These are phyloP conservation scores for Mychonastes homosphaera DNA, from an alignment of 139 green algal genomes.

Conservation along the genomic window DNA sequence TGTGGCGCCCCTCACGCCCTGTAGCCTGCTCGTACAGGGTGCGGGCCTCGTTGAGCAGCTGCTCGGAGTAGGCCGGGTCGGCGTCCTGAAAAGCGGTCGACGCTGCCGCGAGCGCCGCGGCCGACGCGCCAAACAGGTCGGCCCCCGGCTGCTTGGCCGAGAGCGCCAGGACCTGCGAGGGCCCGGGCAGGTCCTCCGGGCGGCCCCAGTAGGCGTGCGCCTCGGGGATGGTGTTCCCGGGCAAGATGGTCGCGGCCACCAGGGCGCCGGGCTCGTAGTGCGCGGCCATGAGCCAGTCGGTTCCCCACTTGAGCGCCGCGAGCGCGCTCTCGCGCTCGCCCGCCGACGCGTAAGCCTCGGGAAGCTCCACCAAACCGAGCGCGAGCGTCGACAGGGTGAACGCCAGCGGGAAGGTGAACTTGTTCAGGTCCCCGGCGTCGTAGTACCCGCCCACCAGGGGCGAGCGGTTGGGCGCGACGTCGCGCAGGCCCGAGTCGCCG, in stretches of 20 bases:
- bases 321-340: constrained; percentile 1
- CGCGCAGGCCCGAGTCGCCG: constrained; percentile 27
- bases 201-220: constrained; percentile 38
- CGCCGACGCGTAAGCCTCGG: constrained; percentile 24
- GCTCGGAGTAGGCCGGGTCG: constrained; percentile 27
- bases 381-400: constrained; percentile 59
- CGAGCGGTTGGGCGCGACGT: constrained; percentile 20
- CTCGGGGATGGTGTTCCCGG: not conserved
- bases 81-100: constrained; percentile 36
- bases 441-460: constrained; percentile 35
- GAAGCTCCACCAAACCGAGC: constrained; percentile 51
- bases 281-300: constrained; percentile 48
- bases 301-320: constrained; percentile 30
- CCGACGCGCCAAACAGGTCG: constrained; percentile 41
- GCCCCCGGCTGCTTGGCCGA: constrained; percentile 7
- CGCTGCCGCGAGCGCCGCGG: constrained; percentile 54
- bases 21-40: constrained; percentile 11
- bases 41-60: constrained; percentile 10
- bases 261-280: constrained; percentile 9
- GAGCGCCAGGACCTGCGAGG: constrained; percentile 15
- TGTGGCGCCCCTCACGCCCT: not conserved
- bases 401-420: constrained; percentile 60
- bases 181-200: constrained; percentile 38
- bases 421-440: constrained; percentile 52
- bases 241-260: constrained; percentile 12